Evolutionary conservation across 1,284 basidiomycete genomes (phyloP).

Genomic region (Entoloma clypeatum): DNA sequence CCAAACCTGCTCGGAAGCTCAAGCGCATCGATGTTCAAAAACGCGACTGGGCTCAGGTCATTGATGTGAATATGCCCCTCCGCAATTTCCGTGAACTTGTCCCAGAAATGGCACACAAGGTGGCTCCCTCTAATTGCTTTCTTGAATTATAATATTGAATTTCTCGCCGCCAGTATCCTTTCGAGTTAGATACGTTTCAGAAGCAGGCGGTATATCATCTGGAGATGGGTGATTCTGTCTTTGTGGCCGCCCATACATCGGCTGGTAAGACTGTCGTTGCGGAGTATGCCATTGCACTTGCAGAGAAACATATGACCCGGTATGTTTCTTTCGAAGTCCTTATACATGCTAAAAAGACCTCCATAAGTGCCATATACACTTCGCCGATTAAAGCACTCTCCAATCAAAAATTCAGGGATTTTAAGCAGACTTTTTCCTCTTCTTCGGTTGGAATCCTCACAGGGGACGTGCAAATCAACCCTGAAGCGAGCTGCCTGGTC

Average conservation of each 20-base stretch:
- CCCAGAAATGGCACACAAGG: constrained; percentile 88
- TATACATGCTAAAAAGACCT: constrained; percentile 12
- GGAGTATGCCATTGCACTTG: constrained; percentile 96
- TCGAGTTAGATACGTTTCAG: constrained; percentile 62
- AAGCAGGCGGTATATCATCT: constrained; percentile 98
- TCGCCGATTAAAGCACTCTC: constrained; percentile 99
- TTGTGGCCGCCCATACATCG: constrained; percentile 98
- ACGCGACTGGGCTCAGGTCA: constrained; percentile 97
- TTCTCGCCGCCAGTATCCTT: constrained; percentile 32
- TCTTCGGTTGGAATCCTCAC: constrained; percentile 95
- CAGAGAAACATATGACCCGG: constrained; percentile 98
- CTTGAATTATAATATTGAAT: not conserved
- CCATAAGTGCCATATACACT: constrained; percentile 89
- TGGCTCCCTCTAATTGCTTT: constrained; percentile 23
- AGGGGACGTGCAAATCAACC: constrained; percentile 99
- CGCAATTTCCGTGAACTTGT: constrained; percentile 86
- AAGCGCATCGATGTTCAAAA: constrained; percentile 57
- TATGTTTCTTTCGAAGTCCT: constrained; percentile 31
- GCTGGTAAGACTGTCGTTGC: constrained; percentile 99
- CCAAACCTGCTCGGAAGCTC: constrained; percentile 36
- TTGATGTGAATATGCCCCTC: constrained; percentile 90
- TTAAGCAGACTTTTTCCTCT: constrained; percentile 94
- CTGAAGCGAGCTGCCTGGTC: constrained; percentile 95
- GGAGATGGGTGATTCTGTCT: constrained; percentile 96
- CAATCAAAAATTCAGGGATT: constrained; percentile 99